A percentile compares a stretch with the other conserved stretches of the same genome.
These are phyloP conservation scores for Cicer pinnatifidum DNA, from an alignment of 306 rosid species.

Conservation along the genomic window DNA sequence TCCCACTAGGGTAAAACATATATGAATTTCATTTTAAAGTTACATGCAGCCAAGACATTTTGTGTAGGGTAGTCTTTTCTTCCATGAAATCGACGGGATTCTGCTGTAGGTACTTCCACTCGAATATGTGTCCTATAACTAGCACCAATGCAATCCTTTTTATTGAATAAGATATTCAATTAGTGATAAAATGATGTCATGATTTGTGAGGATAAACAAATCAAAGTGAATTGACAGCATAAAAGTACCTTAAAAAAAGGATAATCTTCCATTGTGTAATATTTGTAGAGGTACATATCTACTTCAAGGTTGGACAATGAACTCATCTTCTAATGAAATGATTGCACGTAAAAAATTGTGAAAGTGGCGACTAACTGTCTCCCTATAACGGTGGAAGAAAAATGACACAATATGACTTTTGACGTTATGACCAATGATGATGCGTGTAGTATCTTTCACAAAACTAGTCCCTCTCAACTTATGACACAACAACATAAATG, in stretches of 20 bases:
- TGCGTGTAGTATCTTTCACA: not conserved
- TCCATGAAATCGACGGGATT: not conserved
- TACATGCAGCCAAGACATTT: too few species aligned
- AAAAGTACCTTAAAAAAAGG: not conserved
- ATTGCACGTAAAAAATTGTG: not conserved
- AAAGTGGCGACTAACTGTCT: not conserved
- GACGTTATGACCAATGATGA: not conserved
- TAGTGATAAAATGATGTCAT: not conserved
- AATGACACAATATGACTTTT: not conserved
- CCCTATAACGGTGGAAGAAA: not conserved
- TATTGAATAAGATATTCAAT: not conserved
- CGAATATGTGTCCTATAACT: not conserved
- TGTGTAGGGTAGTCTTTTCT: too few species aligned
- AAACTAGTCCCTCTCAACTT: not conserved
- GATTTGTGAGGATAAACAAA: not conserved
- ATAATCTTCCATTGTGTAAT: not conserved
- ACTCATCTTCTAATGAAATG: not conserved
- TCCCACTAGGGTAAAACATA: not conserved
- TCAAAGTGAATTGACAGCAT: not conserved
- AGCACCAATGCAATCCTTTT: not conserved
- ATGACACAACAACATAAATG: not conserved
- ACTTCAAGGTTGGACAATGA: conserved; percentile 4
- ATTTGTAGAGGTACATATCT: not conserved
- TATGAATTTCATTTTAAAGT: too few species aligned
- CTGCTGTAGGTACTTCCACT: not conserved